A percentile compares a stretch with the other conserved stretches of the same genome.
These are phyloP conservation scores for Yarrowia sp. DNA, from an alignment of 805 yeast species.

Conservation along the genomic window DNA sequence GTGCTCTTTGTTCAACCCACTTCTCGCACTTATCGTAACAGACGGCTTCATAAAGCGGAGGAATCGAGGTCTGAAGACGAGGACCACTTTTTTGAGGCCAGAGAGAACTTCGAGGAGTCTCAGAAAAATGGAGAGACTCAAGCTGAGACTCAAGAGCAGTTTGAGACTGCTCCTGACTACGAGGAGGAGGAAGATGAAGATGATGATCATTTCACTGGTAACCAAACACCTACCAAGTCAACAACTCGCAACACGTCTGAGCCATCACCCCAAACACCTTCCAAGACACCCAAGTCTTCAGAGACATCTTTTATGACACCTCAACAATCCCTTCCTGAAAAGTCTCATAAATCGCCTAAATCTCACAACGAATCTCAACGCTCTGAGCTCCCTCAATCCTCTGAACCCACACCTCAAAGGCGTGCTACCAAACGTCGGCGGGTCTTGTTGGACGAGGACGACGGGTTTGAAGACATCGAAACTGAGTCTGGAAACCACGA, in stretches of 20 bases:
- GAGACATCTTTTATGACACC: background rate
- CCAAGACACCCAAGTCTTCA: background rate
- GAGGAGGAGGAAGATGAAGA: too few relatives aligned
- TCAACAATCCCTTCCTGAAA: too few relatives aligned
- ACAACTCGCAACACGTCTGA: too few relatives aligned
- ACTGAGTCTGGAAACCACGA: background rate
- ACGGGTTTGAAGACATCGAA: slow-evolving; percentile 1
- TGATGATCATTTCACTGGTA: too few relatives aligned
- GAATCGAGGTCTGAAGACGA: background rate
- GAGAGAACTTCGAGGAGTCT: background rate
- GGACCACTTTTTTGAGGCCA: background rate
- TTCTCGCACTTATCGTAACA: background rate
- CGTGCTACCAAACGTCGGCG: background rate
- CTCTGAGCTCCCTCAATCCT: too few relatives aligned
- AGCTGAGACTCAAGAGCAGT: background rate
- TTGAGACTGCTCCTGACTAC: background rate
- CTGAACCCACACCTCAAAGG: too few relatives aligned
- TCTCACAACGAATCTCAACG: background rate
- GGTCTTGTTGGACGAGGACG: background rate
- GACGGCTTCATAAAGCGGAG: background rate
- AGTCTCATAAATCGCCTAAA: background rate
- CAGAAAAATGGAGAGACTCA: background rate
- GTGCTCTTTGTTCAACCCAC: background rate
- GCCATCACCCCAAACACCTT: background rate
- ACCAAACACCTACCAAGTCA: background rate